Base-by-base conservation (phyloP, 176 grass and related monocot species). In the Bromus sterilis region DNA sequence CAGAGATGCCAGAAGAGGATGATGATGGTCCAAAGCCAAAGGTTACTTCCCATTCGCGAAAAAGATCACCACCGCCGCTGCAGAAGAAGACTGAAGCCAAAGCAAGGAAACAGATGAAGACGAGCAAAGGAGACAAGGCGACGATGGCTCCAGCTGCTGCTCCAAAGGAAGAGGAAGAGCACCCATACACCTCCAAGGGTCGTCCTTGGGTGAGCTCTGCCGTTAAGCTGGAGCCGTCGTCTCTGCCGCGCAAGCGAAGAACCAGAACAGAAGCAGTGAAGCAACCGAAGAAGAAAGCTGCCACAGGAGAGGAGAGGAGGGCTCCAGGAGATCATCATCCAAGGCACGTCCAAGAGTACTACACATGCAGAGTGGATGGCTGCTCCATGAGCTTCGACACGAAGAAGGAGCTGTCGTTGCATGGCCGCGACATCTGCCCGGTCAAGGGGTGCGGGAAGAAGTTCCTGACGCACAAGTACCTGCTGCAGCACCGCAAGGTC, bases 391-490 rank as follows among this genome's bases (percentile, higher is more conserved):
- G 63, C 7, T 98, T 98, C 71, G 75, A 62, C 69, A 95, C 90
- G 40, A 86, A 84, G 20, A 60, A 93, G 25, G 90, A 94, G 1
- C 48, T 98, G 79, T 57, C 86, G 20, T 37, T 92, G 80, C 95
- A 97, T 63, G 87, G 91, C 83, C 69, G 78, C 11, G 88, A 88
- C 73, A 93, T 89, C 34, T 98, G 95, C 79, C 92, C 88, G 11
- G 90, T 89, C 24, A 76, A 87, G 42, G 84, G 76, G 39, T 95
- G 95, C 3, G 66, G 60, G 56, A 98, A 93, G 88, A 95, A 93
- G 77, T 93, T 98, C 63, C 87, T 91, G 76, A 95, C 95, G 2
- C 95, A 98, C 84, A 98, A 89, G 79, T 93, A 98, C 83, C 89
- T 98, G 49, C 74, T 86, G 61, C 90, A 83, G 84, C 95, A 98